Conservation (phyloP, 805 yeast genomes). For the Wickerhamomyces ciferrii region DNA sequence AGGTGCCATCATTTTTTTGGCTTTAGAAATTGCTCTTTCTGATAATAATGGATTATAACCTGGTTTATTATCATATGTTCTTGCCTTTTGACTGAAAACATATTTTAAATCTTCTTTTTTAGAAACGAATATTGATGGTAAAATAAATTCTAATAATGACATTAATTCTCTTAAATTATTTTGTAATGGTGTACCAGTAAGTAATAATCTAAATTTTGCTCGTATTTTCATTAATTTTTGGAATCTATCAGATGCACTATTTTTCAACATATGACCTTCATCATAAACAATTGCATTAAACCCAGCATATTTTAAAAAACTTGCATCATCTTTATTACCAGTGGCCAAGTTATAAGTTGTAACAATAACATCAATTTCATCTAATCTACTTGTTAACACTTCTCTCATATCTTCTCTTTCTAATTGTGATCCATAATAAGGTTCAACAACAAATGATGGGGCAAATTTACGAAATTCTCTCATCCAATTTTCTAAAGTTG, state of each 20-base stretch:
- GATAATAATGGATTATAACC: conserved; percentile 77
- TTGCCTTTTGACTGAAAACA: conserved; percentile 83
- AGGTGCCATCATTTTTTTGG: conserved; percentile 98
- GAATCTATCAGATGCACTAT: conserved; percentile 84
- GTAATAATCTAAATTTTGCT: conserved; percentile 77
- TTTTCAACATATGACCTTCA: conserved; percentile 96
- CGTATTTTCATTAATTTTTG: conserved; percentile 76
- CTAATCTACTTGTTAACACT: conserved; percentile 47
- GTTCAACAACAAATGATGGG: conserved; percentile 77
- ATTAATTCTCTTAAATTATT: conserved; percentile 88
- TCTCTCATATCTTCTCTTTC: conserved; percentile 85
- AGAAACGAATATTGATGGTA: conserved; percentile 77
- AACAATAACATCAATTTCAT: conserved; percentile 78
- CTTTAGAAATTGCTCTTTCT: conserved; percentile 86
- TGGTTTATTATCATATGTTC: conserved; percentile 47
- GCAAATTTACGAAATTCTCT: conserved; percentile 90
- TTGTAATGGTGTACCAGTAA: conserved; percentile 97
- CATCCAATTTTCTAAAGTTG: conserved; percentile 96
- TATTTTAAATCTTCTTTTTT: conserved; percentile 77
- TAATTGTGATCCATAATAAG: conserved; percentile 84
- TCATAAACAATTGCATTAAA: conserved; percentile 92
- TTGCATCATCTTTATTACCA: conserved; percentile 76
- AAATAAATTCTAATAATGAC: conserved; percentile 83
- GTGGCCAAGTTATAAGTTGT: conserved; percentile 93
- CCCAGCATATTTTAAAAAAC: conserved; percentile 65